Base-by-base conservation (phyloP, 2,329 filamentous ascomycete species). In the Claviceps sp. region DNA sequence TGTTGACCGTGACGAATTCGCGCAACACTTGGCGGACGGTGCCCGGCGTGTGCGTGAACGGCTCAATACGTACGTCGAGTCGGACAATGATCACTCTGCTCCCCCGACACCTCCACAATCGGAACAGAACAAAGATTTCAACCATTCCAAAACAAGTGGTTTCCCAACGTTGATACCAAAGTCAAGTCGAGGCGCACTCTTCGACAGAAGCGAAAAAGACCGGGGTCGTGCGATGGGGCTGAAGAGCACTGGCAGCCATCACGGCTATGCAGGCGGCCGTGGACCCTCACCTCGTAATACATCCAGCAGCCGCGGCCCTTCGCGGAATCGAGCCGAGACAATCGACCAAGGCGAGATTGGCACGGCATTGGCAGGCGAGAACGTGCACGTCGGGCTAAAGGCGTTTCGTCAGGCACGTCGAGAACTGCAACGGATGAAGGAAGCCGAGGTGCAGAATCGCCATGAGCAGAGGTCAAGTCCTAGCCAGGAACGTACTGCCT, bases 11-110 rank as follows among this genome's bases (percentile, higher is more conserved):
- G 81, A 87, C 50, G 85, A 87, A 30, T 89, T 90, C 61, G 82
- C 84, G 18, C 80, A 76, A 50, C 84, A 89, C 60, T 74, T 90
- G 41, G 85, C 84, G 2, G 78, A 82, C 56, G 79, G 85, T 16
- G 80, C 85, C 51, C 78, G 79, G 34, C 78, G 83, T 1, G 84
- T 90, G 7, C 81, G 87, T 49, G 85, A 90, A 64, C 84, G 81
- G 57, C 70, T 90, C 45, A 85, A 81, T 7, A 84, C 78, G 0
- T 84, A 82, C 56, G 81, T 79, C 0, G 83, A 86, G 58, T 75
- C 76, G 2, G 81, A 87, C 40, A 72, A 67, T 55, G 72, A 73
- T 11, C 58, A 53, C 40, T 55, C 61, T 4, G 48, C 54, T 22
- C 60, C 66, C 3, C 55, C 61, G 3, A 50, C 55, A 3, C 60